These are phyloP conservation scores for Podospora tetraspora DNA, from an alignment of 495 filamentous ascomycete species.

Conservation along the genomic window DNA sequence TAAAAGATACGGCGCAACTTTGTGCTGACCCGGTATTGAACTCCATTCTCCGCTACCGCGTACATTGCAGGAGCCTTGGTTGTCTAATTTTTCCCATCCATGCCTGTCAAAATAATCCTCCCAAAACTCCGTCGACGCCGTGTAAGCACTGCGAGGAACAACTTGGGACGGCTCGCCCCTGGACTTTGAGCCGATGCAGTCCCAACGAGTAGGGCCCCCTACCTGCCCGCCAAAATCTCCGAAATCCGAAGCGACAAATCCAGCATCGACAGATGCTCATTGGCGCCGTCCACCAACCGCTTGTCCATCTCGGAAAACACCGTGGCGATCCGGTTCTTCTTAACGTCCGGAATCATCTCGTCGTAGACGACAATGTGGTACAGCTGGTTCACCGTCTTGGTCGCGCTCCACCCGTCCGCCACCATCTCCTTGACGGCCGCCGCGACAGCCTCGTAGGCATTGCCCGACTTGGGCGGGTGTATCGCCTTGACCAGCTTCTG, in stretches of 20 bases:
- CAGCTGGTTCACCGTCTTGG: conserved; percentile 75
- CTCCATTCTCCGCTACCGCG: background rate
- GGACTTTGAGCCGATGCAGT: background rate
- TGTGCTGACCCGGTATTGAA: background rate
- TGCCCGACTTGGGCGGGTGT: conserved; percentile 59
- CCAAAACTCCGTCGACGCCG: background rate
- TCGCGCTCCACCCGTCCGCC: conserved; percentile 97
- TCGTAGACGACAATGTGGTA: conserved; percentile 80
- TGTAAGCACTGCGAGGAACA: background rate
- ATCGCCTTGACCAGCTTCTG: conserved; percentile 67
- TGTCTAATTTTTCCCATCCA: background rate
- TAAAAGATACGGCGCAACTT: background rate
- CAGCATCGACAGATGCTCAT: conserved; percentile 87
- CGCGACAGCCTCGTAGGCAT: conserved; percentile 67
- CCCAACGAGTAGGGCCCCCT: background rate
- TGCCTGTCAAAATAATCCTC: background rate
- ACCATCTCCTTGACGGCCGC: conserved; percentile 82
- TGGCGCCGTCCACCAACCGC: conserved; percentile 91
- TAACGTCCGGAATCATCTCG: conserved; percentile 70
- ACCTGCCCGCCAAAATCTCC: conserved; percentile 56
- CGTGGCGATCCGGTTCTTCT: conserved; percentile 87
- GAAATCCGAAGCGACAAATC: conserved; percentile 79
- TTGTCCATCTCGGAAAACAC: conserved; percentile 93
- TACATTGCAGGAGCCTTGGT: background rate
- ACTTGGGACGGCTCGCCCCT: too few species aligned